These are phyloP conservation scores for Cladorrhinum sp. DNA, from an alignment of 2,329 filamentous ascomycete genomes.

Conservation along the genomic window DNA sequence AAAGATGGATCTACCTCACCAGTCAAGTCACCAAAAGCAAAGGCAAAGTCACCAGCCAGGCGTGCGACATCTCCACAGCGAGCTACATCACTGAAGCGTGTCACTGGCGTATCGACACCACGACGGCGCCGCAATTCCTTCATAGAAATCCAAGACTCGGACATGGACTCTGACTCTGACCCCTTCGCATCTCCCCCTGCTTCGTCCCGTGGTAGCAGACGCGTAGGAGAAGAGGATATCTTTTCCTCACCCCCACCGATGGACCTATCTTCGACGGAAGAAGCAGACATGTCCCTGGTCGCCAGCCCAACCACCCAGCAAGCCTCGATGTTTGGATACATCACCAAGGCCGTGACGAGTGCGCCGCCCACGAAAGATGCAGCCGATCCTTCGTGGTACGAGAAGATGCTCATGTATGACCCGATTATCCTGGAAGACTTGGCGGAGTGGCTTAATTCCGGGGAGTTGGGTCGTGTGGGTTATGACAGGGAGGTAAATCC, in stretches of 20 bases:
- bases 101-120: slow-evolving; percentile 29
- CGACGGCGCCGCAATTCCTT: slow-evolving; percentile 27
- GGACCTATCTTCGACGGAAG: slow-evolving; percentile 46
- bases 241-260: slow-evolving; percentile 45
- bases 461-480: slow-evolving; percentile 59
- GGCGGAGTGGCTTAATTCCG: slow-evolving; percentile 75
- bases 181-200: slow-evolving; percentile 34
- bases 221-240: slow-evolving; percentile 18
- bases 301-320: slow-evolving; percentile 42
- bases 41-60: neutral
- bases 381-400: slow-evolving; percentile 69
- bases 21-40: slow-evolving; percentile 8
- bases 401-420: slow-evolving; percentile 92
- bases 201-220: slow-evolving; percentile 28
- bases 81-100: neutral
- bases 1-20: slow-evolving; percentile 23
- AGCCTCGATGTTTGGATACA: slow-evolving; percentile 46
- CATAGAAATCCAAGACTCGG: slow-evolving; percentile 54
- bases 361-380: slow-evolving; percentile 50
- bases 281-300: slow-evolving; percentile 42
- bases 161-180: slow-evolving; percentile 47
- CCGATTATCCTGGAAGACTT: slow-evolving; percentile 86
- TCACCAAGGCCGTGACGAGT: slow-evolving; percentile 53
- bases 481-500: slow-evolving; percentile 64
- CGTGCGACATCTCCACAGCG: slow-evolving; percentile 4